Conservation (phyloP, 345 rosid species). For the Eucalyptus sp. region DNA sequence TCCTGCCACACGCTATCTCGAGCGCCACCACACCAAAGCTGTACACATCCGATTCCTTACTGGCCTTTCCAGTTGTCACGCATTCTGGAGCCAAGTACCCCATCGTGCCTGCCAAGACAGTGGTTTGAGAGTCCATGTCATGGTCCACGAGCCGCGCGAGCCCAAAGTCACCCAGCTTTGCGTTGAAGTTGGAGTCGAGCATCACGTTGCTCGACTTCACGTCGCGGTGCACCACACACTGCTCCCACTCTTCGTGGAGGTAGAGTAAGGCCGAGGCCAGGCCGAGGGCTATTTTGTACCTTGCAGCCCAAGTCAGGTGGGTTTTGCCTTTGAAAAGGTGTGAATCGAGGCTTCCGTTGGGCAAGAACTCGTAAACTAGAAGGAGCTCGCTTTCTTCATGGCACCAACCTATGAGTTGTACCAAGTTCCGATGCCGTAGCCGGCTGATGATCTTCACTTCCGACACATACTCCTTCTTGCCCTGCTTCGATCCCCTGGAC, state of each 20-base stretch:
- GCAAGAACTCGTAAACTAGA: slow-evolving; percentile 45
- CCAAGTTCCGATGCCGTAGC: slow-evolving; percentile 37
- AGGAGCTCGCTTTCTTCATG: slow-evolving; percentile 31
- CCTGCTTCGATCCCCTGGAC: slow-evolving; percentile 29
- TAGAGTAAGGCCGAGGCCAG: slow-evolving; percentile 32
- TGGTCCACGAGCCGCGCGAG: slow-evolving; percentile 24
- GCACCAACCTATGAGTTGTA: slow-evolving; percentile 49
- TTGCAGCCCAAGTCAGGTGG: slow-evolving; percentile 6
- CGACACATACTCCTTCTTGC: slow-evolving; percentile 25
- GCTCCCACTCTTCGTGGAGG: slow-evolving; percentile 53
- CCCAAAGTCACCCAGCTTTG: slow-evolving; percentile 45
- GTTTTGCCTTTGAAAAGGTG: slow-evolving; percentile 25
- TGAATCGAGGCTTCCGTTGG: slow-evolving; percentile 38
- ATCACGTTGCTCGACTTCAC: slow-evolving; percentile 37
- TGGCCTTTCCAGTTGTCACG: slow-evolving; percentile 22
- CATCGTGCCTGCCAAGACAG: slow-evolving; percentile 28
- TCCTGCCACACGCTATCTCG: slow-evolving; percentile 32
- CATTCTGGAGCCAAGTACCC: slow-evolving; percentile 31
- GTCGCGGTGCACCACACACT: slow-evolving; percentile 41
- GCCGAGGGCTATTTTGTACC: slow-evolving; percentile 31
- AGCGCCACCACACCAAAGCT: slow-evolving; percentile 39
- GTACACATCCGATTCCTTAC: slow-evolving; percentile 41
- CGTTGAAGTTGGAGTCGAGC: slow-evolving; percentile 37
- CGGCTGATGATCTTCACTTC: slow-evolving; percentile 48
- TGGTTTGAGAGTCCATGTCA: slow-evolving; percentile 19